These are phyloP conservation scores for Neoscytalidium dimidiatum DNA, from an alignment of 2,329 filamentous ascomycete species.

Conservation along the genomic window DNA sequence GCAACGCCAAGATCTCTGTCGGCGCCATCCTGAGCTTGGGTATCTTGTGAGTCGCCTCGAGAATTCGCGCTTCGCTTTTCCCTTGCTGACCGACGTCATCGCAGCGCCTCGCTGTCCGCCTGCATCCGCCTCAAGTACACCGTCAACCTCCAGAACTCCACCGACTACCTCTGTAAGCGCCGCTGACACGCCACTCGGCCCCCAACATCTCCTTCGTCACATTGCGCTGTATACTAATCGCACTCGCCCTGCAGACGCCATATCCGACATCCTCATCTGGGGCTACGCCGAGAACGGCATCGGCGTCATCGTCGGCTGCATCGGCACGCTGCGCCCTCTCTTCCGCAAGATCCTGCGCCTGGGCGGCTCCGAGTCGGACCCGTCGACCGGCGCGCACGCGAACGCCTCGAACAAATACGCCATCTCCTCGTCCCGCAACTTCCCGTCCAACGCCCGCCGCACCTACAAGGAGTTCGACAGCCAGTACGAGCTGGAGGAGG, in stretches of 20 bases:
- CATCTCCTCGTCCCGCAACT: background rate
- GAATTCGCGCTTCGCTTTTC: background rate
- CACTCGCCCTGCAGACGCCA: conserved; percentile 24
- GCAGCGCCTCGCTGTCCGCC: conserved; percentile 31
- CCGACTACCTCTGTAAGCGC: conserved; percentile 32
- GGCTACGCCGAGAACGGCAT: conserved; percentile 40
- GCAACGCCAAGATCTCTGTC: conserved; percentile 30
- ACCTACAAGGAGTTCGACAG: conserved; percentile 17
- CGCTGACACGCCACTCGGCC: background rate
- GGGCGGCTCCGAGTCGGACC: conserved; percentile 20
- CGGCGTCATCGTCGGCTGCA: conserved; percentile 37
- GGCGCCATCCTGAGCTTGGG: conserved; percentile 26
- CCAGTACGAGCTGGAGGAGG: conserved; percentile 13
- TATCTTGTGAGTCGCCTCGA: conserved; percentile 26
- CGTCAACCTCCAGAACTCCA: conserved; percentile 32
- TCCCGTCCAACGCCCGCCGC: conserved; percentile 1
- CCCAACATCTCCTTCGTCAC: too few relatives aligned
- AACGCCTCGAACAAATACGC: background rate
- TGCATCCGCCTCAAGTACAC: conserved; percentile 40
- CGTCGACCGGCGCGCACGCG: background rate
- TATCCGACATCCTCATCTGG: conserved; percentile 40
- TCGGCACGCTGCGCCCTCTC: conserved; percentile 36
- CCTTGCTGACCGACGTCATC: too few relatives aligned
- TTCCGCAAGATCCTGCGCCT: conserved; percentile 30
- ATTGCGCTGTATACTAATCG: background rate